phyloP scores from a whole-genome alignment of 2,329 filamentous ascomycete genomes.

The Esteya vermicola region DNA sequence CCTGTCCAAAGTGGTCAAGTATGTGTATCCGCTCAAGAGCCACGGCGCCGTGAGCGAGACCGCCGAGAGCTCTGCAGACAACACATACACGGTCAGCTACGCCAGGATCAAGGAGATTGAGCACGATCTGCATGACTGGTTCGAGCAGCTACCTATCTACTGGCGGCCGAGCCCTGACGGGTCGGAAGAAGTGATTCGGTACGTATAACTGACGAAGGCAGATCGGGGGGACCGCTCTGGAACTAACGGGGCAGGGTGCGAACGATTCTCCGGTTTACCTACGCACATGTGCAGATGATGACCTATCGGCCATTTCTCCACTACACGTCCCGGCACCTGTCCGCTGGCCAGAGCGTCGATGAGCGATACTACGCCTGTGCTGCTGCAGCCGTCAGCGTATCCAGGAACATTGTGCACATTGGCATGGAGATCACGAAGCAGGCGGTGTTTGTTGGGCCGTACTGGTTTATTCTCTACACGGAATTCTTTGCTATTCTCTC shows the following conservation, averaged over 20 bases:
- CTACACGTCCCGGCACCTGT: slow-evolving; percentile 56
- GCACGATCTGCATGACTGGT: slow-evolving; percentile 47
- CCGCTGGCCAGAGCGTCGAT: slow-evolving; percentile 45
- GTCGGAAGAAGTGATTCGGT: slow-evolving; percentile 62
- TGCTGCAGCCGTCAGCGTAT: slow-evolving; percentile 46
- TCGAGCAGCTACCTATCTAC: slow-evolving; percentile 53
- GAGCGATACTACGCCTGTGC: slow-evolving; percentile 66
- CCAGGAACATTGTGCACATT: slow-evolving; percentile 18
- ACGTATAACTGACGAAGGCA: no score
- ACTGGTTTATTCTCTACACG: slow-evolving; percentile 79
- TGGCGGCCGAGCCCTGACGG: slow-evolving; percentile 71
- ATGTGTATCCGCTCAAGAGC: slow-evolving; percentile 52
- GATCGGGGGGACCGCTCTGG: no score
- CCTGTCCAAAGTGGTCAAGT: slow-evolving; percentile 48
- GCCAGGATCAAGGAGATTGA: slow-evolving; percentile 51
- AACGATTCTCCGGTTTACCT: slow-evolving; percentile 64
- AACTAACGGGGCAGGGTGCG: no score
- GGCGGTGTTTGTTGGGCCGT: slow-evolving; percentile 51
- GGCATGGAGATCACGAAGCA: slow-evolving; percentile 9
- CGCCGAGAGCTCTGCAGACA: slow-evolving; percentile 15
- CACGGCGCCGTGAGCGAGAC: slow-evolving; percentile 29
- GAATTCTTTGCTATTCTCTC: slow-evolving; percentile 72
- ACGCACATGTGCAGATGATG: slow-evolving; percentile 70
- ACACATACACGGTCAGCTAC: slow-evolving; percentile 49
- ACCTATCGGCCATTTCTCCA: slow-evolving; percentile 74